Evolutionary conservation across 176 grass and related monocot genomes (phyloP), one percentile per base, ranked within the genome.

Genomic region (Guadua angustifolia): DNA sequence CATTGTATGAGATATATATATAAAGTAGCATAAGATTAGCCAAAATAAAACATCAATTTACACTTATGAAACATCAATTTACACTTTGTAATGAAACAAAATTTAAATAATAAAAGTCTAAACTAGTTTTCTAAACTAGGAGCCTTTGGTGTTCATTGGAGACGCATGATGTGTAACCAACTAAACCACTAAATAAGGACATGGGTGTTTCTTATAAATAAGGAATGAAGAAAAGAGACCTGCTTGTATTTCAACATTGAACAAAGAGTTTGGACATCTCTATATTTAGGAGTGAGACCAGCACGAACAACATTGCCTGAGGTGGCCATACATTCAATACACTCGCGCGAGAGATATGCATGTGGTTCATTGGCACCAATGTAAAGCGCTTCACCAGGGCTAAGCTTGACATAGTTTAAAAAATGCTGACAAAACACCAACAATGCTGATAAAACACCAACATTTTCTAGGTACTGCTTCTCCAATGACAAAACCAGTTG

Each of bases 201-300:
- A 59, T 7, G 5, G 13, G 12, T 15, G 26, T 19, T 63, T 5
- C 6, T 26, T 15, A 67, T 32, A 29, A 58, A 79, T 40, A 32
- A 21, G 24, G 35, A 46, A 56, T 29, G 4, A 7, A n/a, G 68
- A 47, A 66, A 84, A 64, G 40, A 24, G 65, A 97, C 94, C 94
- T 94, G 94, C 59, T 91, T 94, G 55, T 97, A 97, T 59, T 92
- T 97, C n/a, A 97, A 69, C 94, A 97, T 97, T 4, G 94, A 92
- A 82, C 94, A 97, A n/a, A 97, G 89, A 82, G 94, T 93, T 44
- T 88, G 87, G 69, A 97, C 92, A 21, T 97, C 94, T 82, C 82
- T 90, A 77, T 90, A 97, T 73, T 97, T 97, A 29, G 92, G 90
- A 57, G 94, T 97, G 73, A 97, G 79, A 56, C 95, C 92, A 65